Evolutionary conservation across 306 rosid species (phyloP).

Genomic region (Abrus pulchellus): DNA sequence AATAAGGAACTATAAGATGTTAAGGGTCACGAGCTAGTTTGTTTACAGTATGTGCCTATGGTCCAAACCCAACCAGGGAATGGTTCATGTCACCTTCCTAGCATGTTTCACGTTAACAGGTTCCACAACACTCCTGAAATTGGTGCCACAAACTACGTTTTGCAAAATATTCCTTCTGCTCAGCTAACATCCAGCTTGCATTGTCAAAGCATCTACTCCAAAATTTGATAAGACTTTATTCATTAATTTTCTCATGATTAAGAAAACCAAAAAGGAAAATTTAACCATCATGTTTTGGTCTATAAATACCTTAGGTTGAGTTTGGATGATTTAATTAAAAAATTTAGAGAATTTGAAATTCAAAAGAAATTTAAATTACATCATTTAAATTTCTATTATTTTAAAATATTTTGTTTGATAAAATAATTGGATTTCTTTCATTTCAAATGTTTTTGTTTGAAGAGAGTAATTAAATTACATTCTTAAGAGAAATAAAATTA

Average conservation of each 20-base stretch:
- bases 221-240: background rate
- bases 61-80: background rate
- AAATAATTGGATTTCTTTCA: too few species aligned
- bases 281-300: background rate
- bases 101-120: constrained; percentile 7
- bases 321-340: too few species aligned
- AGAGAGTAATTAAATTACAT: too few species aligned
- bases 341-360: too few species aligned
- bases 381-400: too few species aligned
- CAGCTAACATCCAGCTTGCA: background rate
- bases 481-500: too few species aligned
- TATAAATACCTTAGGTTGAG: too few species aligned
- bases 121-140: background rate
- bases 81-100: background rate
- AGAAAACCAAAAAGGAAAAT: background rate
- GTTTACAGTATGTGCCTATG: background rate
- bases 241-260: background rate
- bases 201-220: constrained; percentile 12
- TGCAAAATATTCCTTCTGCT: background rate
- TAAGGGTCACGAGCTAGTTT: background rate
- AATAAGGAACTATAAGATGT: too few species aligned
- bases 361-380: too few species aligned
- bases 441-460: too few species aligned
- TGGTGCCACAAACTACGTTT: constrained; percentile 9
- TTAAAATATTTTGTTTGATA: too few species aligned